Percentiles rank a stretch among this genome's conserved stretches.
Conservation (phyloP, 1,139 yeast genomes). For the Protomyces pachydermus region DNA sequence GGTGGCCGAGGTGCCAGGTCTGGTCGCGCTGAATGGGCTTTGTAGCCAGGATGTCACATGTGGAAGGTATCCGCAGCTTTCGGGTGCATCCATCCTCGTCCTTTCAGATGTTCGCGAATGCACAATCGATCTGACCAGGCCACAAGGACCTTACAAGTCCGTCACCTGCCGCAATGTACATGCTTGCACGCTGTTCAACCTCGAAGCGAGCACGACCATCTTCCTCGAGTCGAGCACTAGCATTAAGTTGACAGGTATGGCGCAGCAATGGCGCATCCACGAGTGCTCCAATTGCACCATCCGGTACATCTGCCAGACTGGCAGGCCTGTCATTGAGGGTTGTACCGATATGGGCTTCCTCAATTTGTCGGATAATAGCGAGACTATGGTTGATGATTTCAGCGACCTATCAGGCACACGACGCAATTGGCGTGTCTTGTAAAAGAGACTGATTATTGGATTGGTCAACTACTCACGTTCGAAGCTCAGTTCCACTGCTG, state of each 20-base stretch:
- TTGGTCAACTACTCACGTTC: not conserved
- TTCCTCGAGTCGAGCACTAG: constrained; percentile 1
- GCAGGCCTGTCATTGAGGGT: constrained; percentile 21
- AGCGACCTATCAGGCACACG: constrained; percentile 15
- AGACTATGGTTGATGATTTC: constrained; percentile 17
- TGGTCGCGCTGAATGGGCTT: not conserved
- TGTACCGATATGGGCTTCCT: constrained; percentile 4
- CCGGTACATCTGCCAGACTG: constrained; percentile 8
- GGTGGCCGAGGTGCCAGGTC: constrained; percentile 1
- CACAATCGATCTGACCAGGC: not conserved
- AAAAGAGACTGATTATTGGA: not conserved
- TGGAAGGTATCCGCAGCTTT: not conserved
- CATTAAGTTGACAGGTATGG: not conserved
- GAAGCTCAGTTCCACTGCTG: no score
- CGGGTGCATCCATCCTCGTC: not conserved
- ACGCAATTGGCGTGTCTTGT: constrained; percentile 13
- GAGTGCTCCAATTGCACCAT: not conserved
- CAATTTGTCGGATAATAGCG: not conserved
- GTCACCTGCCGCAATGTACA: constrained; percentile 7
- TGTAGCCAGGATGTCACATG: not conserved
- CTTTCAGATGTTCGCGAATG: not conserved
- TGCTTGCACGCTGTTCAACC: not conserved
- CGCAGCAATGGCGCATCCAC: constrained; percentile 19
- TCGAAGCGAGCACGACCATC: constrained; percentile 3
- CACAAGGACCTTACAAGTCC: constrained; percentile 3